These are phyloP conservation scores for Excoecaria cochinchinensis DNA, from an alignment of 345 rosid genomes.

Conservation along the genomic window DNA sequence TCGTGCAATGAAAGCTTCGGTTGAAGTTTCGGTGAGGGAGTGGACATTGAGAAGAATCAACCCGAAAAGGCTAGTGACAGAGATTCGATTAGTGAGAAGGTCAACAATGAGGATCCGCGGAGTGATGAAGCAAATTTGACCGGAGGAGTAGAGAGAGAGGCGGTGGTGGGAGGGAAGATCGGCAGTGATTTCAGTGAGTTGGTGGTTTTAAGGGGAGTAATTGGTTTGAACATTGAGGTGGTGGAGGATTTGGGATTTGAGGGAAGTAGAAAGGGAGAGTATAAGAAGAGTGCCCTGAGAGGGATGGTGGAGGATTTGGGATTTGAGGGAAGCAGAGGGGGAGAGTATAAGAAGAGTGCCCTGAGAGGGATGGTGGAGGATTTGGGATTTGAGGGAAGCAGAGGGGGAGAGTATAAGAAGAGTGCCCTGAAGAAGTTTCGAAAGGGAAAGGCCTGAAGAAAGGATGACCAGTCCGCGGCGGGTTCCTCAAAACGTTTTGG, in stretches of 20 bases:
- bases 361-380: conserved; percentile 53
- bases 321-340: conserved; percentile 51
- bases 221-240: conserved; percentile 23
- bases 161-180: conserved; percentile 78
- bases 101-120: conserved; percentile 93
- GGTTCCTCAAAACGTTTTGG: conserved; percentile 66
- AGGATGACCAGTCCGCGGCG: conserved; percentile 64
- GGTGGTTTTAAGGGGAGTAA: conserved; percentile 25
- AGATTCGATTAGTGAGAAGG: conserved; percentile 57
- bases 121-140: conserved; percentile 63
- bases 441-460: conserved; percentile 78
- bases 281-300: conserved; percentile 75
- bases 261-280: conserved; percentile 55
- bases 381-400: conserved; percentile 60
- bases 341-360: conserved; percentile 79
- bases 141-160: conserved; percentile 76
- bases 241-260: conserved; percentile 63
- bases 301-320: conserved; percentile 57
- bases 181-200: conserved; percentile 67
- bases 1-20: conserved; percentile 86
- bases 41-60: conserved; percentile 62
- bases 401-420: conserved; percentile 71
- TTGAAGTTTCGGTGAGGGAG: conserved; percentile 73
- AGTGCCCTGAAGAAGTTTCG: conserved; percentile 65
- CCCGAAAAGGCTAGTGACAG: conserved; percentile 60